Evolutionary conservation across 805 yeast genomes (phyloP).

Genomic region (Kazachstania martiniae): DNA sequence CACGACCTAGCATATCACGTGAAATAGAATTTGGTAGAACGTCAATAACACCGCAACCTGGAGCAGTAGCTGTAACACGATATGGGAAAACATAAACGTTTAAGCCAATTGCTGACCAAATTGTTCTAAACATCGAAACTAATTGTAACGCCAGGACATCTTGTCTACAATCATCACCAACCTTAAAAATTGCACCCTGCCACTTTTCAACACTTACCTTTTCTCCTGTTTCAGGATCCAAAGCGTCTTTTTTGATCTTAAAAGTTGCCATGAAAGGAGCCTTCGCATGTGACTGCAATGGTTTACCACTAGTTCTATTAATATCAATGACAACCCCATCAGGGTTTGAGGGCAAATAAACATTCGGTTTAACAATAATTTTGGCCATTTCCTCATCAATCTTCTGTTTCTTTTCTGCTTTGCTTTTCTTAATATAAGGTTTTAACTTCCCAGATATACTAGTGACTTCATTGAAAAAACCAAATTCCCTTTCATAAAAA

Average conservation of each 20-base stretch:
- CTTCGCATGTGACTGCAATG: conserved; percentile 95
- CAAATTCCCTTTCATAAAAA: conserved; percentile 75
- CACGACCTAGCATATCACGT: conserved; percentile 97
- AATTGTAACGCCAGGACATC: conserved; percentile 90
- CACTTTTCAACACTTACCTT: conserved; percentile 49
- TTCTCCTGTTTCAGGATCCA: conserved; percentile 31
- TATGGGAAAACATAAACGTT: conserved; percentile 89
- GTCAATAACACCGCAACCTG: conserved; percentile 98
- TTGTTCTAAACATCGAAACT: conserved; percentile 81
- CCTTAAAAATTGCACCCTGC: conserved; percentile 96
- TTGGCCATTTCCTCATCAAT: conserved; percentile 92
- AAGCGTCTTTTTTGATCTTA: conserved; percentile 54
- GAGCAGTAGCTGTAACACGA: conserved; percentile 96
- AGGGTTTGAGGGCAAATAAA: conserved; percentile 91
- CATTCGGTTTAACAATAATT: conserved; percentile 66
- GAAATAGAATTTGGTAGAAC: conserved; percentile 92
- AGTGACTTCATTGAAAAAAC: conserved; percentile 84
- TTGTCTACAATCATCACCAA: conserved; percentile 98
- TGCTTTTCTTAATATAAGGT: conserved; percentile 87
- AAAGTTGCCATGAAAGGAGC: conserved; percentile 98
- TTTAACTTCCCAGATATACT: conserved; percentile 88
- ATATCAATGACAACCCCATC: conserved; percentile 91
- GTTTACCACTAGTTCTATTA: conserved; percentile 84
- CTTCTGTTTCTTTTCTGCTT: conserved; percentile 91
- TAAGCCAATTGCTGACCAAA: conserved; percentile 80